These are phyloP conservation scores for Neurospora sublineolata DNA, from an alignment of 495 filamentous ascomycete species.

Conservation along the genomic window DNA sequence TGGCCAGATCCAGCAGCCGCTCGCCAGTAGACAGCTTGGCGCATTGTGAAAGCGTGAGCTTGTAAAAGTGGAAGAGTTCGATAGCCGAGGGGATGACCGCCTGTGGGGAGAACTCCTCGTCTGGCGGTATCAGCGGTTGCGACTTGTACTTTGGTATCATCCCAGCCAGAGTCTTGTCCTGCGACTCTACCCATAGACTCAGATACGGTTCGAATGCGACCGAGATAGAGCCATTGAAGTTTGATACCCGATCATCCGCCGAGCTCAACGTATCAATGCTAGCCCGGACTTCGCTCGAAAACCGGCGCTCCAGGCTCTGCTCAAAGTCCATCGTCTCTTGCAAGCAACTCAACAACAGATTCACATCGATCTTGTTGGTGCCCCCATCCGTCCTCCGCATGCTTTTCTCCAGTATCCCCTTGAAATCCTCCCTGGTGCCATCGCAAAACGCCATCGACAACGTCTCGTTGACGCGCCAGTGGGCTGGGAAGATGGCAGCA, in stretches of 20 bases:
- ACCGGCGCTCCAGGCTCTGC: conserved; percentile 76
- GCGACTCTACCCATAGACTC: conserved; percentile 91
- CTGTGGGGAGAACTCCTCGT: conserved; percentile 87
- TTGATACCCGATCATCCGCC: conserved; percentile 60
- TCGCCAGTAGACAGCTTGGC: conserved; percentile 87
- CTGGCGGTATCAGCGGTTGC: conserved; percentile 65
- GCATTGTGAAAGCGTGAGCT: conserved; percentile 81
- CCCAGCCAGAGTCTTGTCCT: conserved; percentile 76
- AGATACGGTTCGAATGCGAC: conserved; percentile 96
- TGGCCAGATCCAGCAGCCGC: conserved; percentile 74
- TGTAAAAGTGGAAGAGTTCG: conserved; percentile 94
- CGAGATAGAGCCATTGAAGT: conserved; percentile 86
- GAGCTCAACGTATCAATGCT: conserved; percentile 89
- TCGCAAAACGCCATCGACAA: conserved; percentile 92
- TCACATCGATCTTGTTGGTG: conserved; percentile 69
- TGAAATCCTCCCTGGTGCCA: conserved; percentile 89
- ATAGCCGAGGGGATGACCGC: conserved; percentile 88
- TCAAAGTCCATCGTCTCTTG: conserved; percentile 98
- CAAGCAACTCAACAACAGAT: conserved; percentile 78
- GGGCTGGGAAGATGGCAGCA: conserved; percentile 70
- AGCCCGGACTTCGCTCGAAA: conserved; percentile 62
- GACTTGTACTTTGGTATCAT: conserved; percentile 84
- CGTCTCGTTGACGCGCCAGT: conserved; percentile 84
- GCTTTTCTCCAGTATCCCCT: conserved; percentile 76
- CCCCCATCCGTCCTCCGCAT: conserved; percentile 62